Conservation (phyloP, 2,329 filamentous ascomycete species). For the Zymoseptoria pseudotritici region DNA sequence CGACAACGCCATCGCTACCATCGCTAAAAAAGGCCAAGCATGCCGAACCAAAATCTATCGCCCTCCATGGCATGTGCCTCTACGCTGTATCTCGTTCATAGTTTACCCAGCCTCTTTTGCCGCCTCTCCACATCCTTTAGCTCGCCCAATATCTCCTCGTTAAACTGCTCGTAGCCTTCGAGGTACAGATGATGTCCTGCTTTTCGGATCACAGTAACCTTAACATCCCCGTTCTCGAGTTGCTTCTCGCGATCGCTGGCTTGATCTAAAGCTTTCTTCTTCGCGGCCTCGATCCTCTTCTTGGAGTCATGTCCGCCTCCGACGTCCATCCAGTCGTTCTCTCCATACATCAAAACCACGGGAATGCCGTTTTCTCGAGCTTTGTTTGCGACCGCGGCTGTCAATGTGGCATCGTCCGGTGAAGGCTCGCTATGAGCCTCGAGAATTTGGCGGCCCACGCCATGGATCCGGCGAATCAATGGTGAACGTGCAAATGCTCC, state of each 20-base stretch:
- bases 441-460: slow-evolving; percentile 67
- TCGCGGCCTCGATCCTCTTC: slow-evolving; percentile 67
- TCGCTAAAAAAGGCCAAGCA: background rate
- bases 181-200: slow-evolving; percentile 68
- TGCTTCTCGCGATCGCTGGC: slow-evolving; percentile 59
- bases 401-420: slow-evolving; percentile 52
- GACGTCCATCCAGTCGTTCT: slow-evolving; percentile 98
- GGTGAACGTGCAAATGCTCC: slow-evolving; percentile 87
- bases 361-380: slow-evolving; percentile 58
- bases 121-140: slow-evolving; percentile 54
- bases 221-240: slow-evolving; percentile 70
- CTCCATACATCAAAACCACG: slow-evolving; percentile 90
- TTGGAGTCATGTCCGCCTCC: slow-evolving; percentile 73
- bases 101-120: slow-evolving; percentile 24
- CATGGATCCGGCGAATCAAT: slow-evolving; percentile 77
- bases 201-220: slow-evolving; percentile 68
- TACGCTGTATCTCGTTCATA: background rate
- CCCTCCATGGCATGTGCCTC: background rate
- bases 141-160: slow-evolving; percentile 55
- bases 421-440: slow-evolving; percentile 23
- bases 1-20: background rate
- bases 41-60: background rate
- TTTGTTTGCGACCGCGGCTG: slow-evolving; percentile 54
- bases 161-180: slow-evolving; percentile 64
- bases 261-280: slow-evolving; percentile 50